These are phyloP conservation scores for Dissophora ornata DNA, from an alignment of 192 early-diverging fungal genomes.

Conservation along the genomic window DNA sequence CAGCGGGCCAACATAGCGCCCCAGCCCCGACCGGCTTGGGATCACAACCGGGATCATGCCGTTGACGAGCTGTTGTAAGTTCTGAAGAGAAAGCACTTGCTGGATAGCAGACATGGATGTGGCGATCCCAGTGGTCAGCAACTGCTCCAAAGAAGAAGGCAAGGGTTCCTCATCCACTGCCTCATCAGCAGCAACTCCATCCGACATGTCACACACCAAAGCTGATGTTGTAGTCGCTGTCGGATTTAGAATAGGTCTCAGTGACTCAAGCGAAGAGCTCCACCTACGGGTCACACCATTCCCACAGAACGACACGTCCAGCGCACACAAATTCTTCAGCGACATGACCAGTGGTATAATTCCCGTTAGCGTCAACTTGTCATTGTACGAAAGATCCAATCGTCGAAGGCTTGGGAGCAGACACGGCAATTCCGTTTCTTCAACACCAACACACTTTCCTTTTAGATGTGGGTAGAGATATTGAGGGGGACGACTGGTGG, in stretches of 20 bases:
- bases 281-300: slow-evolving; percentile 39
- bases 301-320: slow-evolving; percentile 48
- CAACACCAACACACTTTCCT: slow-evolving; percentile 14
- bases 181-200: no score
- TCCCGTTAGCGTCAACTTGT: slow-evolving; percentile 33
- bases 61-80: not conserved
- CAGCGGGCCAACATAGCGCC: slow-evolving; percentile 25
- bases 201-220: no score
- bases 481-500: not conserved
- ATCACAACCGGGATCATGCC: not conserved
- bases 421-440: not conserved
- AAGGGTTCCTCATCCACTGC: no score
- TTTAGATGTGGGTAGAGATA: no score
- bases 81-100: not conserved
- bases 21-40: slow-evolving; percentile 17
- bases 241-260: slow-evolving; percentile 13
- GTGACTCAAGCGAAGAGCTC: slow-evolving; percentile 13
- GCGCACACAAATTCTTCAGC: slow-evolving; percentile 35
- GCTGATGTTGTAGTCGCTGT: not conserved
- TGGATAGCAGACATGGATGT: not conserved
- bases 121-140: not conserved
- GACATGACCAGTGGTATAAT: slow-evolving; percentile 49
- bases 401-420: slow-evolving; percentile 37
- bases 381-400: slow-evolving; percentile 47
- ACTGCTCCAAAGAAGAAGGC: no score